A percentile compares a stretch with the other conserved stretches of the same genome.
These are phyloP conservation scores for Tolypocladium cylindrosporum DNA, from an alignment of 2,329 filamentous ascomycete genomes.

Conservation along the genomic window DNA sequence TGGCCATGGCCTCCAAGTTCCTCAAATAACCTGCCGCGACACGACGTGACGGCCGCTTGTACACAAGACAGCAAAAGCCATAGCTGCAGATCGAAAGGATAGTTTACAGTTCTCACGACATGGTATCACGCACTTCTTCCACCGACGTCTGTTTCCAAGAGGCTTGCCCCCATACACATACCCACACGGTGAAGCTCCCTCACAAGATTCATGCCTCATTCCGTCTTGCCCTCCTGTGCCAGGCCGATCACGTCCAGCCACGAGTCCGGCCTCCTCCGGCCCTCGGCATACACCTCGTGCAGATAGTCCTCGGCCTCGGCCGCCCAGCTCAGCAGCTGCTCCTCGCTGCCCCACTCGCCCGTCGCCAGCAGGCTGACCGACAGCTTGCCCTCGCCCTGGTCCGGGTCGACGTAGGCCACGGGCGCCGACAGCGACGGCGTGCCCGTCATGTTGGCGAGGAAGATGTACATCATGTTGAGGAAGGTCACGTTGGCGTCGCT, in stretches of 20 bases:
- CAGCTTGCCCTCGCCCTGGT: conserved; percentile 46
- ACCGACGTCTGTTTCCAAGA: background rate
- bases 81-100: too few relatives aligned
- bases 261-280: conserved; percentile 37
- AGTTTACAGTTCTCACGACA: background rate
- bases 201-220: too few relatives aligned
- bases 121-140: background rate
- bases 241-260: conserved; percentile 48
- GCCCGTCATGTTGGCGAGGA: conserved; percentile 74
- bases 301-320: conserved; percentile 46
- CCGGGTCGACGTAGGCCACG: conserved; percentile 57
- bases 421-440: conserved; percentile 67
- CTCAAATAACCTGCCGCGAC: conserved; percentile 10
- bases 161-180: too few relatives aligned
- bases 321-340: conserved; percentile 52
- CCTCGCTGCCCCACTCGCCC: conserved; percentile 58
- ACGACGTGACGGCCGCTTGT: background rate
- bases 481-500: conserved; percentile 64
- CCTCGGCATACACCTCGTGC: conserved; percentile 33
- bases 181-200: background rate
- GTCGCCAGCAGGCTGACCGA: conserved; percentile 54
- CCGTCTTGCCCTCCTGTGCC: conserved; percentile 7
- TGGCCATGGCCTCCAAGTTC: conserved; percentile 39
- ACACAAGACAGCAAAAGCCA: background rate
- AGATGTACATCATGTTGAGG: conserved; percentile 77